Percentiles rank a stretch among this genome's conserved stretches.
These are phyloP conservation scores for Fusarium sp. DNA, from an alignment of 2,329 filamentous ascomycete species.

Conservation along the genomic window DNA sequence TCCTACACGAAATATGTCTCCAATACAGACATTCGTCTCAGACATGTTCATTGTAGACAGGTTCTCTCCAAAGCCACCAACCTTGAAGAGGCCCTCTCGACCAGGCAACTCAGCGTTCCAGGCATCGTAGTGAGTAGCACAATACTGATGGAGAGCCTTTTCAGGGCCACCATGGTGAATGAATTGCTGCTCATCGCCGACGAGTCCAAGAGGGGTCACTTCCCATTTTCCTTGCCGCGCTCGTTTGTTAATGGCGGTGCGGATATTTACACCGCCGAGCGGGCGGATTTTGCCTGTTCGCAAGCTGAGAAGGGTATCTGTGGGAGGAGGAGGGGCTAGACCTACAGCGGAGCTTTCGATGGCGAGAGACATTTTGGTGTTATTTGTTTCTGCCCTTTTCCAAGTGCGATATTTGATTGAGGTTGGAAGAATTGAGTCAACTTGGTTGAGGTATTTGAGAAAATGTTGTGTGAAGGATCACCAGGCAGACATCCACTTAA, in stretches of 20 bases:
- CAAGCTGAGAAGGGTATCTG: constrained; percentile 31
- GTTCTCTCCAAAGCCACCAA: constrained; percentile 36
- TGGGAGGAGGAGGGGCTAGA: constrained; percentile 24
- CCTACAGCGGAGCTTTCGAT: constrained; percentile 14
- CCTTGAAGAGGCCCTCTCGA: constrained; percentile 22
- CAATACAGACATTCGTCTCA: constrained; percentile 36
- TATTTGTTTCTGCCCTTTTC: not conserved
- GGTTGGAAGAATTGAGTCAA: not conserved
- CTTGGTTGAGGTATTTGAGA: not conserved
- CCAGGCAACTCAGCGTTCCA: constrained; percentile 32
- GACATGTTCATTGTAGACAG: constrained; percentile 25
- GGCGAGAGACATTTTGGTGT: not conserved
- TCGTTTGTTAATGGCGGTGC: constrained; percentile 36
- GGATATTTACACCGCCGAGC: constrained; percentile 28
- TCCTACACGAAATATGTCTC: constrained; percentile 27
- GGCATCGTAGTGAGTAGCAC: constrained; percentile 23
- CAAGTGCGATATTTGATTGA: not conserved
- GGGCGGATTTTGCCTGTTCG: constrained; percentile 32
- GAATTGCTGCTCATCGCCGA: constrained; percentile 32
- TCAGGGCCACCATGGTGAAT: constrained; percentile 30
- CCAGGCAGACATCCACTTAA: constrained; percentile 14
- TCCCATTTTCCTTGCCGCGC: constrained; percentile 22
- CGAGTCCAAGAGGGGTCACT: constrained; percentile 20
- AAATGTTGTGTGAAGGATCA: not conserved
- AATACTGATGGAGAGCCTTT: constrained; percentile 36